Base-by-base conservation (phyloP, 345 rosid species). In the Pugionium dolabratum region DNA sequence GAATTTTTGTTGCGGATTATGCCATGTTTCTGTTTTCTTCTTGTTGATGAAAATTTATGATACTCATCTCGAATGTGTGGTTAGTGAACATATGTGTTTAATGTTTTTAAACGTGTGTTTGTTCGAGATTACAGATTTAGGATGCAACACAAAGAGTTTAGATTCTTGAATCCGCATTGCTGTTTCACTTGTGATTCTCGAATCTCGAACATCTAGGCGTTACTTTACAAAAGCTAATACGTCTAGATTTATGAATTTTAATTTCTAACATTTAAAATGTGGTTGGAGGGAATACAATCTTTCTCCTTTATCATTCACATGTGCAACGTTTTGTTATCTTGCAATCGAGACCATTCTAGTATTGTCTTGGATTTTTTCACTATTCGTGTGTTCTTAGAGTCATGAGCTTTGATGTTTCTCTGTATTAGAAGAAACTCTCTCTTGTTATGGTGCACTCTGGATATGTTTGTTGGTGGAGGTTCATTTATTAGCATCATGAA, bases 341-440 rank as follows among this genome's bases (percentile, higher is more conserved):
- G 5, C 31, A 51, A 1, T 29, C 9, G 4, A 9, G 34, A 33
- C 53, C 70, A 6, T 54, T 43, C 50, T 2, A 29, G 5, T 40
- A 27, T 30, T n/a, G 3, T 42, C 28, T 9, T 18, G 33, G 4
- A 40, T 40, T 50, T 28, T 40, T 1, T 28, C 31, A 32, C 5
- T 27, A 18, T 4, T 39, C 7, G 3, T 47, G 46, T 67, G 56
- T 67, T 40, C 8, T 46, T 5, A 28, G 9, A 37, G 7, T 47
- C 49, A 29, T 58, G 53, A 40, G 51, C 50, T 30, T 41, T 59
- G 37, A 42, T 51, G 45, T 40, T 60, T 60, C 60, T 59, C 67
- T 43, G 48, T 43, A 54, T 27, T 29, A 11, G 39, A 29, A 28
- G 39, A 42, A 40, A 39, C 28, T 7, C 4, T 48, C 6, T 27